Conservation (phyloP, 2,329 filamentous ascomycete species). For the Rutstroemia sp. region DNA sequence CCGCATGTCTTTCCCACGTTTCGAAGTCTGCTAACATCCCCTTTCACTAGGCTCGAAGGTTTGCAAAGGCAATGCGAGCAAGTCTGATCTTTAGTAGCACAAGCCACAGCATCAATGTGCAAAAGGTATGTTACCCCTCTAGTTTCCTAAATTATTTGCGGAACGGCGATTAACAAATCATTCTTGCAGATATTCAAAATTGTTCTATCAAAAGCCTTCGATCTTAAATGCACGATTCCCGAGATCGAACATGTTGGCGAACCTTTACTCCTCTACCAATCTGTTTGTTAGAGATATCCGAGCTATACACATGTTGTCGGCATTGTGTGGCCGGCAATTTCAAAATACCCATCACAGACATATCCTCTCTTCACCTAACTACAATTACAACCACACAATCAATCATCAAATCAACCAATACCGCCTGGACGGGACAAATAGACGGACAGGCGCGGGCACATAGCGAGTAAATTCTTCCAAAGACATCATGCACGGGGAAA, state of each 20-base stretch:
- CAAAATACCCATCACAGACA: too few species aligned
- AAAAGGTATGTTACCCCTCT: conserved; percentile 61
- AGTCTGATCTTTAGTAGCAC: conserved; percentile 98
- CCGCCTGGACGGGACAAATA: too few species aligned
- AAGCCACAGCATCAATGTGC: conserved; percentile 98
- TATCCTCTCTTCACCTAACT: too few species aligned
- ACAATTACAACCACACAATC: too few species aligned
- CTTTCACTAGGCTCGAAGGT: conserved; percentile 67
- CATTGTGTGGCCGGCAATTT: too few species aligned
- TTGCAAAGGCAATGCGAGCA: conserved; percentile 97
- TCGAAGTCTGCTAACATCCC: not conserved
- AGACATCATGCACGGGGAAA: too few species aligned
- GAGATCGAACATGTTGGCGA: conserved; percentile 98
- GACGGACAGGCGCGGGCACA: too few species aligned
- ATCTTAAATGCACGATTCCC: conserved; percentile 97
- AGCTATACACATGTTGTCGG: too few species aligned
- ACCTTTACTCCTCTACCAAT: conserved; percentile 85
- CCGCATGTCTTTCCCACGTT: not conserved
- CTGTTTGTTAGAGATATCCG: conserved; percentile 25
- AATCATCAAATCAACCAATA: too few species aligned
- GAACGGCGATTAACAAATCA: too few species aligned
- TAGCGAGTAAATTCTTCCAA: too few species aligned
- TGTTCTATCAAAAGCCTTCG: conserved; percentile 95
- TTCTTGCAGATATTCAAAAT: conserved; percentile 93
- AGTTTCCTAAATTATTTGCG: not conserved